Percentiles rank a stretch among this genome's conserved stretches.
phyloP scores from a whole-genome alignment of 192 early-diverging fungal species.

The Dissophora ornata region DNA sequence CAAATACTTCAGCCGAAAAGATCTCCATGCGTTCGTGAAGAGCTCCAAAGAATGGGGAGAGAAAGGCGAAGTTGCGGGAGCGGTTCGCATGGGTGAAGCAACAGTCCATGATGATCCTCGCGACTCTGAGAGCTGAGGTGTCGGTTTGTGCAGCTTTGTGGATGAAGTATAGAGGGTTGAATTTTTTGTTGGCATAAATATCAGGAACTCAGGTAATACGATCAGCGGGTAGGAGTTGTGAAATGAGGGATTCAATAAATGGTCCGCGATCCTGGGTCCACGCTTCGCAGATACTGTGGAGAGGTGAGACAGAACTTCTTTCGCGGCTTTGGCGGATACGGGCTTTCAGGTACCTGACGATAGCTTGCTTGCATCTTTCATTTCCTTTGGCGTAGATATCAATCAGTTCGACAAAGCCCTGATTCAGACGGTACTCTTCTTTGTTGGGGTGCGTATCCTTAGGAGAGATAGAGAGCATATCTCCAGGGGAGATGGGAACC shows the following conservation, averaged over 20 bases:
- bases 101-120: slow-evolving; percentile 3
- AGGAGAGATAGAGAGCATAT: no score
- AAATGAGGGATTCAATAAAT: background rate
- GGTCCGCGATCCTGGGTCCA: background rate
- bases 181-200: background rate
- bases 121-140: background rate
- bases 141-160: background rate
- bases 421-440: background rate
- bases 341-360: slow-evolving; percentile 1
- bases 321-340: background rate
- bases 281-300: background rate
- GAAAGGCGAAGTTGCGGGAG: slow-evolving; percentile 2
- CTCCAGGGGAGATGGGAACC: no score
- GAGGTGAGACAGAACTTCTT: background rate
- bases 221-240: background rate
- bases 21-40: background rate
- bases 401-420: background rate
- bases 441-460: no score
- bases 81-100: slow-evolving; percentile 8
- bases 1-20: background rate
- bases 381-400: background rate
- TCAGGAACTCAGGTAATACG: slow-evolving; percentile 18
- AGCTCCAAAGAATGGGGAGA: background rate
- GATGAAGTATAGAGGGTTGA: background rate
- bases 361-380: background rate